These are phyloP conservation scores for Xylaria cubensis DNA, from an alignment of 495 filamentous ascomycete species.

Conservation along the genomic window DNA sequence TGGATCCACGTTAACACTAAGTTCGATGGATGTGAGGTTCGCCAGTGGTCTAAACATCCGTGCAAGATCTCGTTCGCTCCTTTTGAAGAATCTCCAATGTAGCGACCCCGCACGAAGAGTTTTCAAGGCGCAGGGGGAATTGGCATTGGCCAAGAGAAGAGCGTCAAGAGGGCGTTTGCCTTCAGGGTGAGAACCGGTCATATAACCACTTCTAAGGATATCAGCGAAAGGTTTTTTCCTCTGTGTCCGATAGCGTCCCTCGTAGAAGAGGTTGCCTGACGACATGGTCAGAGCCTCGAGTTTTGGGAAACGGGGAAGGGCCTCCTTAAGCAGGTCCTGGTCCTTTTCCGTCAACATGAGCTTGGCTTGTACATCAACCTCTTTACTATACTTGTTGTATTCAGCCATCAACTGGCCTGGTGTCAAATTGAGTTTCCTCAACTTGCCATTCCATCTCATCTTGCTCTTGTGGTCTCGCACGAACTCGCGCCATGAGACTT, in stretches of 20 bases:
- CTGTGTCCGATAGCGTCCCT: not conserved
- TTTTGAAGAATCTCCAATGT: conserved; percentile 22
- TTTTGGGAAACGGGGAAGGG: conserved; percentile 20
- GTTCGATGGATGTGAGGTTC: conserved; percentile 24
- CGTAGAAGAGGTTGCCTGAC: conserved; percentile 7
- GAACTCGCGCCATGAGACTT: conserved; percentile 17
- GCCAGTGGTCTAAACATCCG: conserved; percentile 22
- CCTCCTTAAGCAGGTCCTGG: conserved; percentile 2
- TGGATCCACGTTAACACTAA: conserved; percentile 9
- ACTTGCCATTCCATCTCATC: conserved; percentile 14
- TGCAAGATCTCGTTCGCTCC: conserved; percentile 12
- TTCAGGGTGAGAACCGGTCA: conserved; percentile 7
- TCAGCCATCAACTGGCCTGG: conserved; percentile 6
- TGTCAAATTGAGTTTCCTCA: conserved; percentile 11
- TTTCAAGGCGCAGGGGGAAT: not conserved
- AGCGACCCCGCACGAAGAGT: not conserved
- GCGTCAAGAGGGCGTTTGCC: conserved; percentile 22
- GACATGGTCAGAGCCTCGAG: conserved; percentile 15
- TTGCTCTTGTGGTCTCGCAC: not conserved
- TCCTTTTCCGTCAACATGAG: not conserved
- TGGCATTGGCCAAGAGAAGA: conserved; percentile 16
- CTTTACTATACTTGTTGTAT: conserved; percentile 14
- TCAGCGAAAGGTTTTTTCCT: conserved; percentile 9
- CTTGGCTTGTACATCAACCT: not conserved
- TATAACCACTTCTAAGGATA: not conserved